phyloP scores from a whole-genome alignment of 1,284 basidiomycete genomes.

The Leccinum glutinopallens region DNA sequence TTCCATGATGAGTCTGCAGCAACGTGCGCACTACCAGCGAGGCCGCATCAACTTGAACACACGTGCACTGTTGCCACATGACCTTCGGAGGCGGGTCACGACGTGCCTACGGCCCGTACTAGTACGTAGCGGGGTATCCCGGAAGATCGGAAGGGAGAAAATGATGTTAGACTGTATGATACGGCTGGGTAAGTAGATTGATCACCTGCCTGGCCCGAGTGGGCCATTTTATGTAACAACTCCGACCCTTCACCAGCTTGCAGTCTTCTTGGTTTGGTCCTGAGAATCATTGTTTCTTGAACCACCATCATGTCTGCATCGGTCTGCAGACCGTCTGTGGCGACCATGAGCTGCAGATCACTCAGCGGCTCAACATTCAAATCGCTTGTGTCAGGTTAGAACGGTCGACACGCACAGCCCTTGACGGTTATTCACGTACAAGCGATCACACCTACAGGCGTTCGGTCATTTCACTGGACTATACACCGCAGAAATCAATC shows the following conservation, averaged over 20 bases:
- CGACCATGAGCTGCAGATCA: constrained; percentile 27
- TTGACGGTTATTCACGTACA: constrained; percentile 9
- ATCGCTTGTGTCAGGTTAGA: constrained; percentile 30
- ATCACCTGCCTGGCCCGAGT: constrained; percentile 5
- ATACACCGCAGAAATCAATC: constrained; percentile 27
- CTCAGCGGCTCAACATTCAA: constrained; percentile 21
- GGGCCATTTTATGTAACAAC: constrained; percentile 33
- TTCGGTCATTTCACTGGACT: constrained; percentile 38
- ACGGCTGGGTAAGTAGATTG: background rate
- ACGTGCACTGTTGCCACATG: background rate
- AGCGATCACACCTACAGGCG: constrained; percentile 20
- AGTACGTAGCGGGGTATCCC: constrained; percentile 13
- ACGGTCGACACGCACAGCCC: background rate
- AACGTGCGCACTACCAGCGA: background rate
- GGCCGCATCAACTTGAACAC: background rate
- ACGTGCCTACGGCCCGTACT: background rate
- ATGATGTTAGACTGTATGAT: background rate
- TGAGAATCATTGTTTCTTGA: constrained; percentile 28
- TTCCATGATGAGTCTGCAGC: constrained; percentile 3
- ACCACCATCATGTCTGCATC: constrained; percentile 35
- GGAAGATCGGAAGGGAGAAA: constrained; percentile 7
- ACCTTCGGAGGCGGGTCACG: constrained; percentile 10
- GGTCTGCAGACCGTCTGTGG: constrained; percentile 34
- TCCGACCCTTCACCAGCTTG: constrained; percentile 6
- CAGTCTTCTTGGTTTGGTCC: constrained; percentile 6